Conservation (phyloP, 73 alveolate genomes). For the Tetrahymena thermophila region DNA sequence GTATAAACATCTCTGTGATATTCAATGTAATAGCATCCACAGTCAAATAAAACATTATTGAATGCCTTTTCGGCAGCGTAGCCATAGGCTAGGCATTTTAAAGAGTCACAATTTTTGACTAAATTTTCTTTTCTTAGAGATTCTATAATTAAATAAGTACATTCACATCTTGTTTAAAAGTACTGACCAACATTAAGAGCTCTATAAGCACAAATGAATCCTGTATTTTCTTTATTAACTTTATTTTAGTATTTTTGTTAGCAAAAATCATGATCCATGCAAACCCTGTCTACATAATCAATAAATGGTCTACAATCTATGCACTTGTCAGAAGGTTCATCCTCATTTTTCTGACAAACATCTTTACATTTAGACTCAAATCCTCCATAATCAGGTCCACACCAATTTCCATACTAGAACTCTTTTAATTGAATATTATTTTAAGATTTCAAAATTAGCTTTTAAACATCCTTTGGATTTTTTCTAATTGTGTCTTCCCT, state of each 20-base stretch:
- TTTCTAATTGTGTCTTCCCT: not conserved
- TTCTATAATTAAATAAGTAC: not conserved
- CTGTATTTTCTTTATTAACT: not conserved
- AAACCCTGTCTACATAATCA: conserved; percentile 25
- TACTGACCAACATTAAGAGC: not conserved
- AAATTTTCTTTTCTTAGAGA: not conserved
- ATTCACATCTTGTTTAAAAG: not conserved
- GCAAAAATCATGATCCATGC: conserved; percentile 45
- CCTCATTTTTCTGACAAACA: not conserved
- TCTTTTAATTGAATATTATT: not conserved
- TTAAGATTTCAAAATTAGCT: not conserved
- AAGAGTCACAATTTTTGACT: not conserved
- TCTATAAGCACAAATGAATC: not conserved
- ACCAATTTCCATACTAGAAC: conserved; percentile 40
- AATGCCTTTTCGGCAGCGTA: not conserved
- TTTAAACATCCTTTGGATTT: not conserved
- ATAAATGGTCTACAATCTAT: conserved; percentile 8
- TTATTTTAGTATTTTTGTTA: not conserved
- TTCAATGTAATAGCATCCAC: not conserved
- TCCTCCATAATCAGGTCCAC: conserved; percentile 44
- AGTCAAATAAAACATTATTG: not conserved
- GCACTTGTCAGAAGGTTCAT: conserved; percentile 11
- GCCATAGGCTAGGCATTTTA: not conserved
- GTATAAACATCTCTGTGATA: not conserved
- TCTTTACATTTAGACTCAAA: conserved; percentile 25